Evolutionary conservation across 2,329 filamentous ascomycete species (phyloP).

Genomic region (Leptographium flavum): DNA sequence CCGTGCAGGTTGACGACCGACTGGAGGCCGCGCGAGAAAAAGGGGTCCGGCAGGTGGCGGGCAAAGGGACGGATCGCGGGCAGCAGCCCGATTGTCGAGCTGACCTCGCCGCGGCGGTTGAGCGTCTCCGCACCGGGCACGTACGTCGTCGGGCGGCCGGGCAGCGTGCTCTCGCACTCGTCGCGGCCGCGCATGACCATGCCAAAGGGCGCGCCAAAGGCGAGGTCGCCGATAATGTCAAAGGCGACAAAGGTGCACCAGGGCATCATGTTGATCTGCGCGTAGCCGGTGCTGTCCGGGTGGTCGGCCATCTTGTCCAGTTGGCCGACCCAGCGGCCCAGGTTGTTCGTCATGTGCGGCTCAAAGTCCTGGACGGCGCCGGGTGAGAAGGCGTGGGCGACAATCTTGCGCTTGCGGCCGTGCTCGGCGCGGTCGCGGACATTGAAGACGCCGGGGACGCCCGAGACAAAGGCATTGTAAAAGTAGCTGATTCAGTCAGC

Average conservation of each 20-base stretch:
- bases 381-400: slow-evolving; percentile 46
- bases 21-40: slow-evolving; percentile 7
- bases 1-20: slow-evolving; percentile 8
- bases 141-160: slow-evolving; percentile 1
- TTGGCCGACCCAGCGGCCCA: slow-evolving; percentile 6
- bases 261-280: slow-evolving; percentile 9
- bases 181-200: slow-evolving; percentile 9
- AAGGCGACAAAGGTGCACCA: slow-evolving; percentile 22
- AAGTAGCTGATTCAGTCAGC: slow-evolving; percentile 3
- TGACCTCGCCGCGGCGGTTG: slow-evolving; percentile 9
- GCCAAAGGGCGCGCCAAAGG: slow-evolving; percentile 28
- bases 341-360: slow-evolving; percentile 9
- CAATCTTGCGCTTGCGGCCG: slow-evolving; percentile 54
- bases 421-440: slow-evolving; percentile 53
- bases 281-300: slow-evolving; percentile 1
- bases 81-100: slow-evolving; percentile 8
- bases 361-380: slow-evolving; percentile 10
- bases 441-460: slow-evolving; percentile 39
- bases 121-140: slow-evolving; percentile 9
- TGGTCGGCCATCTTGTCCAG: slow-evolving; percentile 3
- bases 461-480: slow-evolving; percentile 9
- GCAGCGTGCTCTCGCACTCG: slow-evolving; percentile 6
- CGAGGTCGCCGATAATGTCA: slow-evolving; percentile 27
- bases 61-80: slow-evolving; percentile 5
- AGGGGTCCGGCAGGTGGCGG: slow-evolving; percentile 6